Percentiles rank a stretch among this genome's conserved stretches.
Evolutionary conservation across 106 monocot genomes (phyloP).

Genomic region (Dendrobium huoshanense): DNA sequence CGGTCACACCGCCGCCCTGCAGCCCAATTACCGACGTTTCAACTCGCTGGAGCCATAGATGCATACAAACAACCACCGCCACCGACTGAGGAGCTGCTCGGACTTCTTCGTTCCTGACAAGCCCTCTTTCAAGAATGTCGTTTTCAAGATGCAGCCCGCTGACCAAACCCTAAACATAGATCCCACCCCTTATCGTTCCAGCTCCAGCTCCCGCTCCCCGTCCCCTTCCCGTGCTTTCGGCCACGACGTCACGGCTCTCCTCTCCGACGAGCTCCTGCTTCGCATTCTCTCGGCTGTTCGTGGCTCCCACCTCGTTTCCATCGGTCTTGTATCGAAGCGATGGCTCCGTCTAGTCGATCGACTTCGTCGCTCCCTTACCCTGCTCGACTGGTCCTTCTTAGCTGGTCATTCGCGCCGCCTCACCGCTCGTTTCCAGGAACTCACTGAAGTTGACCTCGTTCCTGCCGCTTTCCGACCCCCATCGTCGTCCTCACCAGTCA

Average conservation of each 20-base stretch:
- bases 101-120: slow-evolving; percentile 23
- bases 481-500: slow-evolving; percentile 18
- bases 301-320: not conserved
- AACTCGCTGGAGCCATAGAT: slow-evolving; percentile 14
- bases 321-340: slow-evolving; percentile 74
- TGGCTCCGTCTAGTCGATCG: slow-evolving; percentile 75
- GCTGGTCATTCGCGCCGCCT: slow-evolving; percentile 32
- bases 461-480: slow-evolving; percentile 49
- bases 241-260: slow-evolving; percentile 36
- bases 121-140: slow-evolving; percentile 31
- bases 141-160: slow-evolving; percentile 25
- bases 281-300: slow-evolving; percentile 52
- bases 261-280: slow-evolving; percentile 84
- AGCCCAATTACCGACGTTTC: not conserved
- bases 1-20: not conserved
- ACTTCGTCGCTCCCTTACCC: slow-evolving; percentile 54
- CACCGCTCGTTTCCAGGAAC: slow-evolving; percentile 52
- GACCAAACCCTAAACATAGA: slow-evolving; percentile 19
- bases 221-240: slow-evolving; percentile 13
- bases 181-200: slow-evolving; percentile 11
- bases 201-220: slow-evolving; percentile 17
- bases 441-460: slow-evolving; percentile 64
- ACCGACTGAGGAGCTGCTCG: slow-evolving; percentile 28
- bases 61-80: slow-evolving; percentile 9
- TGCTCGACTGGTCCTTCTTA: slow-evolving; percentile 60